Evolutionary conservation across 2,329 filamentous ascomycete genomes (phyloP).

Genomic region (Epichloe aotearoae): DNA sequence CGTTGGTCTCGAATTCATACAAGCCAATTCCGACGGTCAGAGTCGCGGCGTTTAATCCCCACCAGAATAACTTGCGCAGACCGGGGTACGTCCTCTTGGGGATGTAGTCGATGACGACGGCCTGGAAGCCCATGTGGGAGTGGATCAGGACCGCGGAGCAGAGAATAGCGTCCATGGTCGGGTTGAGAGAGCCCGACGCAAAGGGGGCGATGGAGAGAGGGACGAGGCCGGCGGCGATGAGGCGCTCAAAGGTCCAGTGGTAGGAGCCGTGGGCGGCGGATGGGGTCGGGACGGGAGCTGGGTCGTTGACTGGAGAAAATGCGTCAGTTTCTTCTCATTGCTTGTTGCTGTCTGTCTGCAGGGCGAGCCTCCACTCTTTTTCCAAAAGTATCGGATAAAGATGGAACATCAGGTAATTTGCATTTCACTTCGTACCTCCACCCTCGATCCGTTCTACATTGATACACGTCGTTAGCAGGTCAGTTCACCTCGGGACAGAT

Average conservation of each 20-base stretch:
- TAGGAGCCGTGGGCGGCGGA: constrained; percentile 81
- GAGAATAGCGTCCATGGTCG: constrained; percentile 71
- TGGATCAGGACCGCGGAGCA: constrained; percentile 76
- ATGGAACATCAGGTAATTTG: background rate
- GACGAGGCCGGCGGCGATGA: constrained; percentile 67
- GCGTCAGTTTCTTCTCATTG: constrained; percentile 2
- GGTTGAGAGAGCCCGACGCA: constrained; percentile 82
- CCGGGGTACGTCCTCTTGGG: constrained; percentile 58
- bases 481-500: background rate
- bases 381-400: background rate
- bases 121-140: constrained; percentile 92
- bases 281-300: constrained; percentile 58
- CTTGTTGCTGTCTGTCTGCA: too few relatives aligned
- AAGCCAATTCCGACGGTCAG: constrained; percentile 73
- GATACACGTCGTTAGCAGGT: constrained; percentile 27
- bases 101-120: constrained; percentile 83
- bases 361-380: background rate
- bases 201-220: constrained; percentile 86
- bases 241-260: constrained; percentile 94
- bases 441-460: constrained; percentile 58
- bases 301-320: constrained; percentile 62
- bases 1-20: constrained; percentile 98
- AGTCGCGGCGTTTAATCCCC: constrained; percentile 68
- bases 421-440: constrained; percentile 44
- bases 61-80: constrained; percentile 53